Conservation (phyloP, 164 flowering plant genomes). For the Akebia trifoliata region DNA sequence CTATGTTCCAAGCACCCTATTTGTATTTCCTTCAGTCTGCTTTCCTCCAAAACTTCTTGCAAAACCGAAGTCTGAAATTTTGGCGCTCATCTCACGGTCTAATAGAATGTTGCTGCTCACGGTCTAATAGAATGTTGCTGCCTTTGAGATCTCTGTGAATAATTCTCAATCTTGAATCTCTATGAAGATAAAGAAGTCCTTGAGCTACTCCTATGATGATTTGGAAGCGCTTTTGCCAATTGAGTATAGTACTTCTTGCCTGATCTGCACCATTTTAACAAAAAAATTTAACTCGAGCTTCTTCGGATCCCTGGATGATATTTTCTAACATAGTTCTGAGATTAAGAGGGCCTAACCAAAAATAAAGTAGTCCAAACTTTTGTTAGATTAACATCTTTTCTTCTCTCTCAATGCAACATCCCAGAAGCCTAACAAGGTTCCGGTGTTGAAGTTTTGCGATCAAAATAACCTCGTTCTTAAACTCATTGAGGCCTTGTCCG, state of each 20-base stretch:
- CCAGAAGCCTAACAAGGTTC: constrained; percentile 29
- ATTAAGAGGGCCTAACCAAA: too few relatives aligned
- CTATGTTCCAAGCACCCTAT: constrained; percentile 33
- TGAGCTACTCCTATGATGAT: constrained; percentile 18
- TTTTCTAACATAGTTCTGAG: too few relatives aligned
- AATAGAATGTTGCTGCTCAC: constrained; percentile 27
- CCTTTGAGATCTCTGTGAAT: constrained; percentile 38
- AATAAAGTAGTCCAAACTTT: too few relatives aligned
- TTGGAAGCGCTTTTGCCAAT: constrained; percentile 24
- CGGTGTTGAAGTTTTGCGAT: constrained; percentile 32
- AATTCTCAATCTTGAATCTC: constrained; percentile 31
- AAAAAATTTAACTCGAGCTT: too few relatives aligned
- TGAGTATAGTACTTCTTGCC: constrained; percentile 1
- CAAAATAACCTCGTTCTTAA: background rate
- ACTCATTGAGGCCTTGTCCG: background rate
- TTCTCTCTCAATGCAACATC: constrained; percentile 22
- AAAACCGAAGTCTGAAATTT: constrained; percentile 35
- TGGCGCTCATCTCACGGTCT: constrained; percentile 26
- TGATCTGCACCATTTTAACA: background rate
- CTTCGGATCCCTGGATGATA: too few relatives aligned
- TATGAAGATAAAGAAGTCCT: constrained; percentile 17
- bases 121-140: constrained; percentile 31
- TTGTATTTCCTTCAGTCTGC: constrained; percentile 25
- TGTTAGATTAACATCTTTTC: constrained; percentile 30
- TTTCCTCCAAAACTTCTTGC: constrained; percentile 27